Percentiles rank a stretch among this genome's conserved stretches.
Evolutionary conservation across 768 basidiomycete genomes (phyloP).

Genomic region (Suillus weaverae): DNA sequence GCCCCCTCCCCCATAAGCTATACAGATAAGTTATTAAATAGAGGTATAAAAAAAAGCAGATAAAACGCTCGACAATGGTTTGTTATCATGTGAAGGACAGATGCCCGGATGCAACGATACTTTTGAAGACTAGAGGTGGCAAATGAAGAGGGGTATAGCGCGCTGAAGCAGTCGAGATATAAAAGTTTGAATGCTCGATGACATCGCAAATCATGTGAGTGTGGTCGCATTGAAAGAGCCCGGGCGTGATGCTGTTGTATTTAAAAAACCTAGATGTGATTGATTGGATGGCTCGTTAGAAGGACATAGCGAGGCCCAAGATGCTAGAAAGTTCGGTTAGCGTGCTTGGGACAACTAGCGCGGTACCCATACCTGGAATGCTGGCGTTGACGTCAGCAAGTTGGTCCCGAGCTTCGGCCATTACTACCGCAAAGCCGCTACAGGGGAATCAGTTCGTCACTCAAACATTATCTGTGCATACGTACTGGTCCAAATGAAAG

Average conservation of each 20-base stretch:
- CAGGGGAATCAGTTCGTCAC: constrained; percentile 7
- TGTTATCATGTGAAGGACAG: too few relatives aligned
- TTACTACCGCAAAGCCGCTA: constrained; percentile 33
- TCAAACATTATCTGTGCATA: not conserved
- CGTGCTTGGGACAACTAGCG: not conserved
- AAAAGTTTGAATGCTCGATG: not conserved
- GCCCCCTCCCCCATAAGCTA: not conserved
- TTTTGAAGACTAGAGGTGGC: not conserved
- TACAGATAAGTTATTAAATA: too few relatives aligned
- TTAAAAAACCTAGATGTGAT: not conserved
- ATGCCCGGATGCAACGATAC: not conserved
- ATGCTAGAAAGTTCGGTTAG: constrained; percentile 12
- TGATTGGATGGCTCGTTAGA: constrained; percentile 2
- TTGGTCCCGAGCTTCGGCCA: constrained; percentile 27
- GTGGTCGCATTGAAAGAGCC: not conserved
- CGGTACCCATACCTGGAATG: constrained; percentile 20
- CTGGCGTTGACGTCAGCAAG: not conserved
- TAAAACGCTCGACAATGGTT: too few relatives aligned
- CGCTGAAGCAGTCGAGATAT: not conserved
- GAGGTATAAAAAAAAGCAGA: not conserved
- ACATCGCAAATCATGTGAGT: not conserved
- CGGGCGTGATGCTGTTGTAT: not conserved
- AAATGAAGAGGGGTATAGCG: not conserved
- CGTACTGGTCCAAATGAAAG: constrained; percentile 29
- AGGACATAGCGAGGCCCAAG: constrained; percentile 23